Base-by-base conservation (phyloP, 2,329 filamentous ascomycete species). In the Beauveria caledonica region DNA sequence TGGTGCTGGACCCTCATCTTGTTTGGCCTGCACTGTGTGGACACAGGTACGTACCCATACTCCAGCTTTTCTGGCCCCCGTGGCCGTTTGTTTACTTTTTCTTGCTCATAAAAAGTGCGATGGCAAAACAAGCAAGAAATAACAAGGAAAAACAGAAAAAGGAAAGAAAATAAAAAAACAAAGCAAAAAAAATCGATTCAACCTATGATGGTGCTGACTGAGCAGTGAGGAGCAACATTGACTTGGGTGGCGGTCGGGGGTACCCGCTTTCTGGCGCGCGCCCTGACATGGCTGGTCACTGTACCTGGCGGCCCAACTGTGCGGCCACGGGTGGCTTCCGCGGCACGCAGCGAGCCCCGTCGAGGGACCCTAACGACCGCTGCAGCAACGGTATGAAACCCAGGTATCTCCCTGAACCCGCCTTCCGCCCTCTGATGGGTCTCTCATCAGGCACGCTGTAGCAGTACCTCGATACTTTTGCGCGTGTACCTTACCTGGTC, bases 271-370 rank as follows among this genome's bases (percentile, higher is more conserved):
- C 11, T 59, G 46, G 39, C 36, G 46, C 39, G 50, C 29, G 57
- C 40, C 49, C 29, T 23, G 49, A 42, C 27, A 53, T 53, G 49
- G n/a, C 42, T 46, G 40, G 58, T 60, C 49, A 46, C 58, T 60
- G 49, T 60, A 60, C 58, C 58, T 60, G 27, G 58, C 49, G 49
- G 58, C 58, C 58, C 58, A 60, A 60, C 49, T 48, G 19, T 48
- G 49, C 42, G 29, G 49, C 49, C 19, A 46, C 46, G 58, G 58
- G 40, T 53, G n/a, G 58, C 58, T 60, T 60, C 58, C 58, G 58
- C 58, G 58, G 50, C 8, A 15, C 27, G 39, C 40, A 21, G 46
- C 48, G 19, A 50, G 23, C 29, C 48, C 46, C 19, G 48, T 27
- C 39, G 19, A 50, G 42, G 27, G 40, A 39, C 58, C 19, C 49